Percentiles rank a stretch among this genome's conserved stretches.
These are phyloP conservation scores for Neoscytalidium dimidiatum DNA, from an alignment of 2,329 filamentous ascomycete genomes.

Conservation along the genomic window DNA sequence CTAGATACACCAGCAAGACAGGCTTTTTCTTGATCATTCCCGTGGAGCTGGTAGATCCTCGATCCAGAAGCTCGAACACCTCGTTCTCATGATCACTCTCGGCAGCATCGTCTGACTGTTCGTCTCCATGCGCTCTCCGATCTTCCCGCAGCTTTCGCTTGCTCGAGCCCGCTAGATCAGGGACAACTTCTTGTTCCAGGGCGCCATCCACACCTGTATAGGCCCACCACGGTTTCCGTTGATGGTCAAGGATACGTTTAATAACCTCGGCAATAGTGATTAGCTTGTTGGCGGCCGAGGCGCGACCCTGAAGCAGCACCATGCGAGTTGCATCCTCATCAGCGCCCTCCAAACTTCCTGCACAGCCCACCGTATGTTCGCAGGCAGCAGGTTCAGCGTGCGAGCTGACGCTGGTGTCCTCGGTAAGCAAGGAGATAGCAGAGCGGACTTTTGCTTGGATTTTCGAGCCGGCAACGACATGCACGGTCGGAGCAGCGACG, in stretches of 20 bases:
- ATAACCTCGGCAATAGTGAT: constrained; percentile 67
- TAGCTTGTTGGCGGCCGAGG: constrained; percentile 58
- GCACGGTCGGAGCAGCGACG: neutral
- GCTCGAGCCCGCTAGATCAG: neutral
- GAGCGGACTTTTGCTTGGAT: constrained; percentile 15
- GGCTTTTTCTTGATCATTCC: constrained; percentile 51
- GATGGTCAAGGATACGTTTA: constrained; percentile 40
- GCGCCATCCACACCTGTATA: constrained; percentile 33
- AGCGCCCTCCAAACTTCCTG: neutral
- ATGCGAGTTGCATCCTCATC: neutral
- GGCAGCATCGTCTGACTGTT: neutral
- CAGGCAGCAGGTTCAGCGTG: neutral
- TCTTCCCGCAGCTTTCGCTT: neutral
- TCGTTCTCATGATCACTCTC: constrained; percentile 39
- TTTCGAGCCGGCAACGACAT: constrained; percentile 16
- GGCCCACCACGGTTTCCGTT: constrained; percentile 50
- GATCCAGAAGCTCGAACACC: constrained; percentile 57
- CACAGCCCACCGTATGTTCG: neutral
- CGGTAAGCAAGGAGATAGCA: neutral
- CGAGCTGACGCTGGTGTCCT: neutral
- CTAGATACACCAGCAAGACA: constrained; percentile 64
- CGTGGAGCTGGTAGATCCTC: constrained; percentile 52
- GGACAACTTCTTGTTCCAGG: constrained; percentile 24
- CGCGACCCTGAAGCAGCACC: neutral
- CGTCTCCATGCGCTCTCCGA: neutral